Evolutionary conservation across 106 monocot genomes (phyloP).

Genomic region (Posidonia australis): DNA sequence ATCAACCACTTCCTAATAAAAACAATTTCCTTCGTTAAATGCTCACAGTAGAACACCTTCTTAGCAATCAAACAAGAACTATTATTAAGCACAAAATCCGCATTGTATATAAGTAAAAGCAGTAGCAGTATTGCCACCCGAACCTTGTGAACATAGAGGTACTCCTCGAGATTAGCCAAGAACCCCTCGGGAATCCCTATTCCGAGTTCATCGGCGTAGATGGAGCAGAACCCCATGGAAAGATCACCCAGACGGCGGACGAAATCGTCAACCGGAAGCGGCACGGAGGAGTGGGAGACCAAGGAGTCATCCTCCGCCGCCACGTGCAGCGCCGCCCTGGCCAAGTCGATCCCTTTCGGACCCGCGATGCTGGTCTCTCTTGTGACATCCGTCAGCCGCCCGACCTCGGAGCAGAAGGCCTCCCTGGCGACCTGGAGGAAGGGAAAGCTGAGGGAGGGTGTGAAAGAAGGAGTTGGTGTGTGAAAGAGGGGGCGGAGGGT

Average conservation of each 20-base stretch:
- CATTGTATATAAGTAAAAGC: no score
- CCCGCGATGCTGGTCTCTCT: conserved; percentile 2
- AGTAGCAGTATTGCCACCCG: no score
- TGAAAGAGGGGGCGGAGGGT: neutral
- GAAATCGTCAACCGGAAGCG: conserved; percentile 46
- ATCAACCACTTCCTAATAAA: no score
- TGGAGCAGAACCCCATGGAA: conserved; percentile 1
- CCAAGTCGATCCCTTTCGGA: conserved; percentile 34
- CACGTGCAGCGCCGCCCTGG: conserved; percentile 33
- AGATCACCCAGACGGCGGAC: conserved; percentile 40
- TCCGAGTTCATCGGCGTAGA: neutral
- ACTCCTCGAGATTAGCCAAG: neutral
- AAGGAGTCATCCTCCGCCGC: conserved; percentile 68
- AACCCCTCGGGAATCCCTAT: neutral
- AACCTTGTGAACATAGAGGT: neutral
- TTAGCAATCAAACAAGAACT: no score
- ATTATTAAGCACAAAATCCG: no score
- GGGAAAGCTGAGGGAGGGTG: neutral
- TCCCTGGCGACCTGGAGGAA: neutral
- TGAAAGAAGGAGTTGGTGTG: neutral
- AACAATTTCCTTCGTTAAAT: no score
- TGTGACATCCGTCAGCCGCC: neutral
- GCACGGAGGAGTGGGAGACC: conserved; percentile 51
- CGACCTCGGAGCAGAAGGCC: neutral
- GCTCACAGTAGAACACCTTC: no score